phyloP scores from a whole-genome alignment of 805 yeast species.

The Candida coquimbonensis region DNA sequence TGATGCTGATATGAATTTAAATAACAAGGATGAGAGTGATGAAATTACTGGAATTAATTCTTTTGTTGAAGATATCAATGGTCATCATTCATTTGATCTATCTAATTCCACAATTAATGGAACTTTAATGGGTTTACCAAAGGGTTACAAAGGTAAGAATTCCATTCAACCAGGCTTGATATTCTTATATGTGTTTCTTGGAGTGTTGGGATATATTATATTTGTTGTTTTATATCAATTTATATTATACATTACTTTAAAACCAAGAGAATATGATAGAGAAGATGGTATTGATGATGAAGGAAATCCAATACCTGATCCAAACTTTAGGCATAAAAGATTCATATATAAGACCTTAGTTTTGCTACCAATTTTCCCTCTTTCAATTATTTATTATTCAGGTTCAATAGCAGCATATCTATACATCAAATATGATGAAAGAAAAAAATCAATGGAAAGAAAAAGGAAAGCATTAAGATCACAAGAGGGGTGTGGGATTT shows the following conservation, averaged over 20 bases:
- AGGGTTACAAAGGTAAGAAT: too few species aligned
- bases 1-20: too few species aligned
- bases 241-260: not conserved
- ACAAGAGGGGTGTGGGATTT: not conserved
- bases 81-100: too few species aligned
- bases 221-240: not conserved
- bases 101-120: too few species aligned
- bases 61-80: too few species aligned
- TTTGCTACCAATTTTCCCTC: not conserved
- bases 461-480: not conserved
- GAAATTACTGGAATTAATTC: too few species aligned
- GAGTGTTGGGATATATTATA: not conserved
- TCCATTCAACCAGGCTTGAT: too few species aligned
- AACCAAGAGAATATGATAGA: not conserved
- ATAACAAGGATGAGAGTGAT: too few species aligned
- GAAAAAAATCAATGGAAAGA: not conserved
- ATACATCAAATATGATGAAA: not conserved
- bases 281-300: not conserved
- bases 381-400: not conserved
- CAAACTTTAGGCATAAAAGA: not conserved
- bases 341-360: not conserved
- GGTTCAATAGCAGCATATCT: not conserved
- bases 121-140: too few species aligned
- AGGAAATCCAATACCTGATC: not conserved
- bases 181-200: too few species aligned